phyloP scores from a whole-genome alignment of 495 filamentous ascomycete genomes.

The Beverwykella pulmonaria region DNA sequence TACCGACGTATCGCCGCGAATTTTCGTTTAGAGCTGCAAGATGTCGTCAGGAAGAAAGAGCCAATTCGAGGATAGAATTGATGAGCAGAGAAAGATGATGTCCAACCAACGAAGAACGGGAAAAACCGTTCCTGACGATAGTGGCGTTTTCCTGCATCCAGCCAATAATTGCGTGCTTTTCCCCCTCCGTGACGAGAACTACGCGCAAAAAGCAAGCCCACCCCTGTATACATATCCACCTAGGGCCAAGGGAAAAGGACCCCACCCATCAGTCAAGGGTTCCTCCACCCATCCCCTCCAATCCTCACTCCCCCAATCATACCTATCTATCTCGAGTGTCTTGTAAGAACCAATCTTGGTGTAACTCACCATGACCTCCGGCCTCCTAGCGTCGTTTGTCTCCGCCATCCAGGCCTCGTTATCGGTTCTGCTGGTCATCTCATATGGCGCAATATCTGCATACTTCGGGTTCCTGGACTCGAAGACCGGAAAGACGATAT shows the following conservation, averaged over 20 bases:
- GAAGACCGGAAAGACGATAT: conserved; percentile 59
- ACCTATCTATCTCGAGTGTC: background rate
- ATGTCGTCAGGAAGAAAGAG: too few species aligned
- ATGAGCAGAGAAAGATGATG: too few species aligned
- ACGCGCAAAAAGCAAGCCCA: conserved; percentile 23
- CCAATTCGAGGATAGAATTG: too few species aligned
- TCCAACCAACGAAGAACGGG: background rate
- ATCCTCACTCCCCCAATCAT: background rate
- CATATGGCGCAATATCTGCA: conserved; percentile 61
- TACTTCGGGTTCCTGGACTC: conserved; percentile 57
- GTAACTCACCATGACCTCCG: conserved; percentile 13
- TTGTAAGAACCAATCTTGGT: too few species aligned
- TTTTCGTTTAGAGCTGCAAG: too few species aligned
- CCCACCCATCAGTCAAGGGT: background rate
- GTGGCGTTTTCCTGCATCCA: background rate
- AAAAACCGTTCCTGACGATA: background rate
- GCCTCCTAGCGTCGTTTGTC: conserved; percentile 54
- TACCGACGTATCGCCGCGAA: too few species aligned
- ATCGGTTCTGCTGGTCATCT: conserved; percentile 67
- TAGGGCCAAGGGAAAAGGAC: background rate
- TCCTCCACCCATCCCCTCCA: background rate
- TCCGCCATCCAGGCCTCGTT: conserved; percentile 69
- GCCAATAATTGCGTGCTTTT: conserved; percentile 26
- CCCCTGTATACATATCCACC: background rate
- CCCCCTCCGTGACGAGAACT: conserved; percentile 20